Conservation (phyloP, 768 basidiomycete genomes). For the Pulveroboletus sp. region DNA sequence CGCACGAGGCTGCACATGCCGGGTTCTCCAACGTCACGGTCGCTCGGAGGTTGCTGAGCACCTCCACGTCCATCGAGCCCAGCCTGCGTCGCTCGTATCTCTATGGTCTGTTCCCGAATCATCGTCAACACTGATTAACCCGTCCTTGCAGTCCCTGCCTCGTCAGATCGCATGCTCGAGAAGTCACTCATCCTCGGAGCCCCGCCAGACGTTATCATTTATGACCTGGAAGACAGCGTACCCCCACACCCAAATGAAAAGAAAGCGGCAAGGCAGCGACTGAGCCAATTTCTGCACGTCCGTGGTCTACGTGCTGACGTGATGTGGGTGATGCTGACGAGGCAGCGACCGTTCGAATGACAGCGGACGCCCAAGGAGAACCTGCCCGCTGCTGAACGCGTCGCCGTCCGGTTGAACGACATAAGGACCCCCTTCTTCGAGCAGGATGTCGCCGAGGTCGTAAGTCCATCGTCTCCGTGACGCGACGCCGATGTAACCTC, state of each 20-base stretch:
- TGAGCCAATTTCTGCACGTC: constrained; percentile 56
- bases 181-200: constrained; percentile 56
- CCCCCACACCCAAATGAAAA: constrained; percentile 58
- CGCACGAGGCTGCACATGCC: neutral
- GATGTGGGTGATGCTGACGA: constrained; percentile 8
- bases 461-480: constrained; percentile 34
- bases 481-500: constrained; percentile 2
- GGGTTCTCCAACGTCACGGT: neutral
- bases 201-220: constrained; percentile 72
- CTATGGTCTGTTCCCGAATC: constrained; percentile 38
- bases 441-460: constrained; percentile 60
- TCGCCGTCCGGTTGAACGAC: constrained; percentile 71
- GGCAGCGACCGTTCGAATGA: constrained; percentile 9
- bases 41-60: constrained; percentile 14
- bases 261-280: constrained; percentile 49
- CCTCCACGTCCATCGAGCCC: constrained; percentile 14
- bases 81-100: constrained; percentile 55
- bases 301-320: constrained; percentile 16
- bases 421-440: constrained; percentile 61
- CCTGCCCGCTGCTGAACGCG: constrained; percentile 44
- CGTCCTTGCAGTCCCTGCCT: constrained; percentile 58
- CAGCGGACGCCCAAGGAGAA: constrained; percentile 27
- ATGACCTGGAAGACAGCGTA: constrained; percentile 88
- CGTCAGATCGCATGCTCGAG: constrained; percentile 75
- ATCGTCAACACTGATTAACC: neutral